A percentile compares a stretch with the other conserved stretches of the same genome.
phyloP scores from a whole-genome alignment of 345 rosid genomes.

The Noccaea bulbosa region DNA sequence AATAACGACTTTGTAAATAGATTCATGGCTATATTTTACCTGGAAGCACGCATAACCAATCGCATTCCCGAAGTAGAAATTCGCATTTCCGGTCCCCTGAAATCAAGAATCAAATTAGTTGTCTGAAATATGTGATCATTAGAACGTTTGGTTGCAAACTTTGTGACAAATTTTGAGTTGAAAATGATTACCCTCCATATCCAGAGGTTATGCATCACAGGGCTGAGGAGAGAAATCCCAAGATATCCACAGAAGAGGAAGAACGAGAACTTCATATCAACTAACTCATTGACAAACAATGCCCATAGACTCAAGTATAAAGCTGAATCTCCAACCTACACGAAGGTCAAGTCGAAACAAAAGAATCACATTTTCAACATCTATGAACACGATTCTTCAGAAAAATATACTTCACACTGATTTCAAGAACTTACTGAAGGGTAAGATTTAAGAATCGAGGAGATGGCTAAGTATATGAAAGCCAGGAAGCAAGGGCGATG shows the following conservation, averaged over 20 bases:
- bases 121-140: constrained; percentile 12
- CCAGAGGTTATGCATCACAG: constrained; percentile 98
- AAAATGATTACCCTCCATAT: constrained; percentile 84
- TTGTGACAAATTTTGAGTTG: constrained; percentile 14
- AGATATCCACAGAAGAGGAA: constrained; percentile 91
- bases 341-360: constrained; percentile 29
- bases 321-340: constrained; percentile 91
- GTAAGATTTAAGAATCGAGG: constrained; percentile 87
- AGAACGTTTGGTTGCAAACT: constrained; percentile 11
- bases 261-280: constrained; percentile 91
- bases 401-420: not conserved
- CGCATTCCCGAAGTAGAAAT: constrained; percentile 94
- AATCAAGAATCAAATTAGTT: constrained; percentile 33
- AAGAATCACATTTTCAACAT: not conserved
- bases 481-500: constrained; percentile 95
- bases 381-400: not conserved
- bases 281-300: constrained; percentile 79
- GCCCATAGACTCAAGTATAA: constrained; percentile 82
- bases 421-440: constrained; percentile 72
- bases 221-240: constrained; percentile 90
- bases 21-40: constrained; percentile 48
- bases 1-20: constrained; percentile 6
- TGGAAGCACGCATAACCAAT: constrained; percentile 92
- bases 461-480: constrained; percentile 76
- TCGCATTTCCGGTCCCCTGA: constrained; percentile 98